Conservation (phyloP, 352 stramenopile genomes). For the Phytophthora hybrid region DNA sequence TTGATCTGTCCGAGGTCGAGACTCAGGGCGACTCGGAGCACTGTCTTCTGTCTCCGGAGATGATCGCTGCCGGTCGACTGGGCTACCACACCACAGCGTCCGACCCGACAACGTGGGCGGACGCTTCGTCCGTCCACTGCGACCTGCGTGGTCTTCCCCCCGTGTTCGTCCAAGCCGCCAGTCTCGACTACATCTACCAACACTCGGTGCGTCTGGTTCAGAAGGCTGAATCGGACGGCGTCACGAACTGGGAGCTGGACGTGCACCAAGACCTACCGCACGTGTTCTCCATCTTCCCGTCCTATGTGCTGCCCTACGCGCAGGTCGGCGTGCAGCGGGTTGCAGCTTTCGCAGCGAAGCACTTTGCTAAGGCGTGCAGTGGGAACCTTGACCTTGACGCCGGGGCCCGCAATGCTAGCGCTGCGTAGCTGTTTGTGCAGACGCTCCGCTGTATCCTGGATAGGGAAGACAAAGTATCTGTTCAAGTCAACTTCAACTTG, state of each 20-base stretch:
- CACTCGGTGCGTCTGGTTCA: constrained; percentile 40
- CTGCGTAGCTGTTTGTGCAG: constrained; percentile 14
- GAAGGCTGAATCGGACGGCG: constrained; percentile 50
- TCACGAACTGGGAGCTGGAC: constrained; percentile 54
- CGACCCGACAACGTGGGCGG: constrained; percentile 39
- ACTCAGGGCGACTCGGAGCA: constrained; percentile 30
- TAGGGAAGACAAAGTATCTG: neutral
- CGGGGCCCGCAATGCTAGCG: neutral
- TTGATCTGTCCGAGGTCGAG: constrained; percentile 51
- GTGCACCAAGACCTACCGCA: constrained; percentile 51
- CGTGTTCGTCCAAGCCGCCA: constrained; percentile 54
- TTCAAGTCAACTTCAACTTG: constrained; percentile 1
- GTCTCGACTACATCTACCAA: constrained; percentile 51
- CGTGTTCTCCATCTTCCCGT: constrained; percentile 51
- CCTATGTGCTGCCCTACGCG: constrained; percentile 49
- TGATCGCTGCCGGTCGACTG: constrained; percentile 29
- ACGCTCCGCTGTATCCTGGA: neutral
- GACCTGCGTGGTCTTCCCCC: constrained; percentile 53
- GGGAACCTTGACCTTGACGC: neutral
- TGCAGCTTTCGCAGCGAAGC: constrained; percentile 47
- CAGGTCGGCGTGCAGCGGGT: constrained; percentile 40
- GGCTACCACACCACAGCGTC: constrained; percentile 29
- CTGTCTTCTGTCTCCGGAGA: constrained; percentile 43
- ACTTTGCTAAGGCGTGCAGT: constrained; percentile 23
- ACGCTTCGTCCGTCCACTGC: constrained; percentile 63